Evolutionary conservation across 2,329 filamentous ascomycete genomes (phyloP).

Genomic region (Talaromyces sp.): DNA sequence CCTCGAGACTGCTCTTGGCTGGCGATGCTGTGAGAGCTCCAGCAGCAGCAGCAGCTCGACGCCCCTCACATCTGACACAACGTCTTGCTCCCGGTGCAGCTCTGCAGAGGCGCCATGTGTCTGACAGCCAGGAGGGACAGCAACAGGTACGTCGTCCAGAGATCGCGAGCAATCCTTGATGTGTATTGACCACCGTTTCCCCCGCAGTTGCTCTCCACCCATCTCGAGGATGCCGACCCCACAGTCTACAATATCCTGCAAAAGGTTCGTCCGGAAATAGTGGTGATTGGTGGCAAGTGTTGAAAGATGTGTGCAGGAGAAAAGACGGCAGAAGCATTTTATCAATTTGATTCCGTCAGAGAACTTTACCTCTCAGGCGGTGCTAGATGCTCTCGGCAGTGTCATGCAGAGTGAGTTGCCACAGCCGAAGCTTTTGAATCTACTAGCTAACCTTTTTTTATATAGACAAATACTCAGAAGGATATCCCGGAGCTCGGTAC

Average conservation of each 20-base stretch:
- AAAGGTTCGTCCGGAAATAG: slow-evolving; percentile 52
- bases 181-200: not conserved
- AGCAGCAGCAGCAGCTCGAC: slow-evolving; percentile 11
- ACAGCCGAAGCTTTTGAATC: no score
- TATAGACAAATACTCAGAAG: slow-evolving; percentile 94
- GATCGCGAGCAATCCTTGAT: slow-evolving; percentile 2
- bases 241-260: slow-evolving; percentile 83
- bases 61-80: slow-evolving; percentile 12
- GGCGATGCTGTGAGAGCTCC: slow-evolving; percentile 24
- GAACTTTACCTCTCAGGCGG: slow-evolving; percentile 91
- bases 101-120: slow-evolving; percentile 32
- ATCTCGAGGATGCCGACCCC: slow-evolving; percentile 79
- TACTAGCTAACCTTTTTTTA: slow-evolving; percentile 26
- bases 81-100: slow-evolving; percentile 16
- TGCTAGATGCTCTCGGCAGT: slow-evolving; percentile 84
- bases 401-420: slow-evolving; percentile 76
- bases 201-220: slow-evolving; percentile 66
- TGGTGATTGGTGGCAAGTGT: not conserved
- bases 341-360: slow-evolving; percentile 96
- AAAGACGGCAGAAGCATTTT: slow-evolving; percentile 92
- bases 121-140: slow-evolving; percentile 34
- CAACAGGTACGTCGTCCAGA: slow-evolving; percentile 28
- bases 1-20: slow-evolving; percentile 25
- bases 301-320: slow-evolving; percentile 63
- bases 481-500: slow-evolving; percentile 92